Percentiles rank a stretch among this genome's conserved stretches.
These are phyloP conservation scores for Mycena indigotica DNA, from an alignment of 768 basidiomycete genomes.

Conservation along the genomic window DNA sequence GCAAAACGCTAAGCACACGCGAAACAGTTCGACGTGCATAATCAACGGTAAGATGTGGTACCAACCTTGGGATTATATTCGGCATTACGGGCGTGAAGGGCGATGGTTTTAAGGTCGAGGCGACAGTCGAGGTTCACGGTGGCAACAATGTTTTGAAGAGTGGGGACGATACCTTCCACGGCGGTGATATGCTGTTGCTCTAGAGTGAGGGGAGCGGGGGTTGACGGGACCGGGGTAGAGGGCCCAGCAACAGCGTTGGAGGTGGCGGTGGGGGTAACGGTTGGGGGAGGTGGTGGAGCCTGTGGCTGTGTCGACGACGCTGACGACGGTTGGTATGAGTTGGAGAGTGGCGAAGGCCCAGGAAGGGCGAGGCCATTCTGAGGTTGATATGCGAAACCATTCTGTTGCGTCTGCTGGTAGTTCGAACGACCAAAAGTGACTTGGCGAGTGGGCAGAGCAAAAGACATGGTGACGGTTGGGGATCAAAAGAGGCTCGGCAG, in stretches of 20 bases:
- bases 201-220: slow-evolving; percentile 74
- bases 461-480: slow-evolving; percentile 49
- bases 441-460: slow-evolving; percentile 76
- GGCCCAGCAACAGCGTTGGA: too few species aligned
- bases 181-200: slow-evolving; percentile 96
- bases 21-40: slow-evolving; percentile 63
- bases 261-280: too few species aligned
- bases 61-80: slow-evolving; percentile 99
- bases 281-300: slow-evolving; percentile 49
- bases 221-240: slow-evolving; percentile 72
- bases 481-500: slow-evolving; percentile 30
- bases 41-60: slow-evolving; percentile 47
- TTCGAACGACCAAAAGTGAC: slow-evolving; percentile 75
- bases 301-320: slow-evolving; percentile 44
- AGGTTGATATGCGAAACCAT: slow-evolving; percentile 47
- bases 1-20: slow-evolving; percentile 90
- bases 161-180: slow-evolving; percentile 98
- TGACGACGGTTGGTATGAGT: slow-evolving; percentile 48
- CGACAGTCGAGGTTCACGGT: slow-evolving; percentile 98
- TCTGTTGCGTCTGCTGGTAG: slow-evolving; percentile 41
- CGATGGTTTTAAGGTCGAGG: slow-evolving; percentile 97
- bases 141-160: slow-evolving; percentile 98
- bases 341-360: slow-evolving; percentile 60
- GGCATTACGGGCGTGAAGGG: slow-evolving; percentile 95
- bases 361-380: slow-evolving; percentile 46